These are phyloP conservation scores for Solanum corneliomulleri DNA, from an alignment of 257 asterid species.

Conservation along the genomic window DNA sequence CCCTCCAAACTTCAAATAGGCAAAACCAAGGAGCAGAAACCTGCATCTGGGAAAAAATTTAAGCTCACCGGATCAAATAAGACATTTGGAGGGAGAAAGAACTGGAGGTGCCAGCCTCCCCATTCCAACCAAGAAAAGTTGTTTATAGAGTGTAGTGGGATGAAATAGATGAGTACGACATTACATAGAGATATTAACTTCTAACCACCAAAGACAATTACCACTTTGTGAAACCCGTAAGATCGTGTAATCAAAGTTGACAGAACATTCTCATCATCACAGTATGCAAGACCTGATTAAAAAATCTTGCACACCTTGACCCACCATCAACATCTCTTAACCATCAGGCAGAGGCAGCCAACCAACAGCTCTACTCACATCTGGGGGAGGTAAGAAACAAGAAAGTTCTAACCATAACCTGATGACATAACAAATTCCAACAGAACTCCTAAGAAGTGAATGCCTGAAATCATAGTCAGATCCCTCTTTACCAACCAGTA, in stretches of 20 bases:
- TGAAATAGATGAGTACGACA: too few species aligned
- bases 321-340: not conserved
- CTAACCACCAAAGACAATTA: not conserved
- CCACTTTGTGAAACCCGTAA: not conserved
- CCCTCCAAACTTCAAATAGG: not conserved
- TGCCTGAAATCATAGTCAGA: not conserved
- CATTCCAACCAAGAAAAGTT: not conserved
- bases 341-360: not conserved
- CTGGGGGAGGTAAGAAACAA: not conserved
- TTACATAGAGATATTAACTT: not conserved
- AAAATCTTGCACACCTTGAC: too few species aligned
- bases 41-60: not conserved
- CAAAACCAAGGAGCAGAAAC: not conserved
- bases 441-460: not conserved
- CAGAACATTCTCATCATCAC: not conserved
- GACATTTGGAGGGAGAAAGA: not conserved
- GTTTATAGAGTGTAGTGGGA: not conserved
- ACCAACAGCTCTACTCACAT: not conserved
- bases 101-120: not conserved
- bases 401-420: not conserved
- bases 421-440: not conserved
- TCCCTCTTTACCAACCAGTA: not conserved
- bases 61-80: not conserved
- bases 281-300: not conserved
- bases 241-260: not conserved